Evolutionary conservation across 1,139 yeast genomes (phyloP).

Genomic region (Trichomonascaceae sp.): DNA sequence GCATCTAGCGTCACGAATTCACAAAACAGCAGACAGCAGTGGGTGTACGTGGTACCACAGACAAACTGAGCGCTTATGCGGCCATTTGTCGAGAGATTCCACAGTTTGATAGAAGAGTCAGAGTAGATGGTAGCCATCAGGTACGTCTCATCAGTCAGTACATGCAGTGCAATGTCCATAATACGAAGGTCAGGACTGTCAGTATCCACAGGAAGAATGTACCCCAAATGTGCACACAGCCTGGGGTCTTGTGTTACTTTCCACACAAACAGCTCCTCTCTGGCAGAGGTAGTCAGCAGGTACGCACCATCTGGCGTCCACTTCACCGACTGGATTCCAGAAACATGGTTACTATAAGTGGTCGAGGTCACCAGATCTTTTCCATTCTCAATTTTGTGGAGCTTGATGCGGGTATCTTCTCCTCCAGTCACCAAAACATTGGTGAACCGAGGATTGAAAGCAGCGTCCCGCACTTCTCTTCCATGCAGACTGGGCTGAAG

Average conservation of each 20-base stretch:
- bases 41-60: conserved; percentile 39
- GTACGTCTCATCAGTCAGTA: conserved; percentile 26
- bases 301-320: conserved; percentile 40
- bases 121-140: conserved; percentile 65
- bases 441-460: conserved; percentile 18
- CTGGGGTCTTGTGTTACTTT: conserved; percentile 31
- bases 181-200: conserved; percentile 71
- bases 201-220: conserved; percentile 25
- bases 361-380: conserved; percentile 39
- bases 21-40: conserved; percentile 65
- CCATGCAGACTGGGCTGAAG: conserved; percentile 69
- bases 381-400: conserved; percentile 34
- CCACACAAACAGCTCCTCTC: conserved; percentile 86
- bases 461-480: conserved; percentile 44
- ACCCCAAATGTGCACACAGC: too few relatives aligned
- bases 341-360: conserved; percentile 68
- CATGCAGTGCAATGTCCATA: conserved; percentile 51
- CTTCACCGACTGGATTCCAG: conserved; percentile 69
- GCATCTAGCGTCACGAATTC: conserved; percentile 29
- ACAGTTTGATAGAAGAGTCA: conserved; percentile 60
- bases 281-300: conserved; percentile 65
- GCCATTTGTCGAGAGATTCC: conserved; percentile 32
- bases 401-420: conserved; percentile 70
- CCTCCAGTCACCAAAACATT: conserved; percentile 54
- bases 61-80: conserved; percentile 27